Evolutionary conservation across 108 stramenopile genomes (phyloP).

Genomic region (Pseudonitzschia multiseries): DNA sequence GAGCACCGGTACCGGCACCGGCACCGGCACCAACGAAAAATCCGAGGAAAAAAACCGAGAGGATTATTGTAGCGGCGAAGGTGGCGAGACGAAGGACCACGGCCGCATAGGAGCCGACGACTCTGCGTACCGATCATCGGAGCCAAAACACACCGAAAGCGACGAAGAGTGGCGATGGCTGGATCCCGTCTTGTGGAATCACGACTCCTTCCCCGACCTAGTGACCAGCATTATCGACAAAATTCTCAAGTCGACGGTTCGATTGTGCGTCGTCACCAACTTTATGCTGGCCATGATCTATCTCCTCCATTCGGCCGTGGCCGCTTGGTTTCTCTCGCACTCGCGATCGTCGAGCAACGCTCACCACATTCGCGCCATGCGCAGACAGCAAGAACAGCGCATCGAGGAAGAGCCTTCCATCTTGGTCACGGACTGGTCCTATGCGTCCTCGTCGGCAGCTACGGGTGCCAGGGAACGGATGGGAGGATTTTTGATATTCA

Average conservation of each 20-base stretch:
- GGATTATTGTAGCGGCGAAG: not conserved
- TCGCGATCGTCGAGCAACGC: not conserved
- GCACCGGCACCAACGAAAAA: not conserved
- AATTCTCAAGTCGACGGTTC: conserved; percentile 64
- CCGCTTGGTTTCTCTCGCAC: conserved; percentile 60
- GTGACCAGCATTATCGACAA: conserved; percentile 53
- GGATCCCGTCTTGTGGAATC: conserved; percentile 17
- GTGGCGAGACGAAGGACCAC: not conserved
- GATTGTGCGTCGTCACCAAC: conserved; percentile 70
- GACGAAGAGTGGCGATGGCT: conserved; percentile 9
- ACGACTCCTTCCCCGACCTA: not conserved
- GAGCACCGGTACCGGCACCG: not conserved
- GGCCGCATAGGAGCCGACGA: no score
- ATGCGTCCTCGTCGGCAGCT: conserved; percentile 3
- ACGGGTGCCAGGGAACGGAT: conserved; percentile 52
- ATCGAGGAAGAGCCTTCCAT: not conserved
- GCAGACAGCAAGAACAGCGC: not conserved
- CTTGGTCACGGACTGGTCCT: conserved; percentile 25
- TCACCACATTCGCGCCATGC: not conserved
- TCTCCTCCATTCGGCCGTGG: conserved; percentile 62
- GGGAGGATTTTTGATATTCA: conserved; percentile 71
- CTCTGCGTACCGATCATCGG: no score
- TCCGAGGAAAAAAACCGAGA: not conserved
- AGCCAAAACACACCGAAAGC: not conserved
- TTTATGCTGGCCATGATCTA: conserved; percentile 61